Evolutionary conservation across 768 basidiomycete species (phyloP).

Genomic region (Lentinula guzmanii): DNA sequence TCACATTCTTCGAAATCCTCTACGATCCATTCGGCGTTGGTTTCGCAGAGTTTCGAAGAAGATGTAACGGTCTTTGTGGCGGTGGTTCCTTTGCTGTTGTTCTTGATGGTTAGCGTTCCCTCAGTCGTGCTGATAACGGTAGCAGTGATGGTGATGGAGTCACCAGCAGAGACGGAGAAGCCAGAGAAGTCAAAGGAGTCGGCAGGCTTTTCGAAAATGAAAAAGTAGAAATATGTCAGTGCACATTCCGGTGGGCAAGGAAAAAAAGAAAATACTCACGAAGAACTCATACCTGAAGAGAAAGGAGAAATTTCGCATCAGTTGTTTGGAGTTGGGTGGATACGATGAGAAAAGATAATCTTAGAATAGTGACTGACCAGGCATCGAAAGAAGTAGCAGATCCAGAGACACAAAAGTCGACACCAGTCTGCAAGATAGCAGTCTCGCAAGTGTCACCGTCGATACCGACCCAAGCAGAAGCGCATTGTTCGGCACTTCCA

Average conservation of each 20-base stretch:
- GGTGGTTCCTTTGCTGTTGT: conserved; percentile 4
- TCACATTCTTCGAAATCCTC: conserved; percentile 8
- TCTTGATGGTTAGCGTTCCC: conserved; percentile 7
- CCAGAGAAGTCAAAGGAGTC: conserved; percentile 2
- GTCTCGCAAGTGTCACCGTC: conserved; percentile 7
- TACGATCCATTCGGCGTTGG: conserved; percentile 5
- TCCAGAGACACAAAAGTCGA: conserved; percentile 4
- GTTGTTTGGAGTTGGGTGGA: not conserved
- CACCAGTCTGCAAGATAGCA: conserved; percentile 8
- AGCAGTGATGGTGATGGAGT: conserved; percentile 3
- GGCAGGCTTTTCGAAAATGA: not conserved
- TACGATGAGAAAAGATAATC: not conserved
- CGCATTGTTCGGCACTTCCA: conserved; percentile 1
- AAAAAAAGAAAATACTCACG: not conserved
- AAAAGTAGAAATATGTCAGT: not conserved
- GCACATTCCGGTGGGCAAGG: not conserved
- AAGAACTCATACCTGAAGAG: not conserved
- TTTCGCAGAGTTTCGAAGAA: not conserved
- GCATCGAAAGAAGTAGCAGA: conserved; percentile 2
- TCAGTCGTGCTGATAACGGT: not conserved
- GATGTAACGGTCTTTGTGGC: not conserved
- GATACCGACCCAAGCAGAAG: conserved; percentile 10
- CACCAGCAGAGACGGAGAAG: conserved; percentile 6
- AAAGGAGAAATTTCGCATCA: not conserved
- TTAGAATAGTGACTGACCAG: not conserved